Evolutionary conservation across 2,329 filamentous ascomycete species (phyloP).

Genomic region (Bipolaris zeicola): DNA sequence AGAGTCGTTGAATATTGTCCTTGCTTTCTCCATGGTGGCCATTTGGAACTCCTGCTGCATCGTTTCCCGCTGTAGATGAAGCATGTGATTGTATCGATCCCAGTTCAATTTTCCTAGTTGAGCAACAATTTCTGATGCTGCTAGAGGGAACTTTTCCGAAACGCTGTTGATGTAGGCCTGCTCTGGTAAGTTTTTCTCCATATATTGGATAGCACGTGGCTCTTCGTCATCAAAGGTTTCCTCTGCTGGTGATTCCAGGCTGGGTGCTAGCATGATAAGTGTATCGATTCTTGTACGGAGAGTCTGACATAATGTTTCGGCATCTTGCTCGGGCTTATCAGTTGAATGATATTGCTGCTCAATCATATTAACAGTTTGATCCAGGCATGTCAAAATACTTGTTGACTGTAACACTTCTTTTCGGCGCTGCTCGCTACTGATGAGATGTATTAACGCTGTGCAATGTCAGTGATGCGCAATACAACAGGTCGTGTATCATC

Average conservation of each 20-base stretch:
- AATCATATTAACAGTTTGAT: not conserved
- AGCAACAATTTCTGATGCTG: slow-evolving; percentile 1
- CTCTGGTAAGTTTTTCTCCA: slow-evolving; percentile 4
- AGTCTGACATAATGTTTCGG: not conserved
- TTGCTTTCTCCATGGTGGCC: not conserved
- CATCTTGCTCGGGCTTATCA: not conserved
- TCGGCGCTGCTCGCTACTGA: not conserved
- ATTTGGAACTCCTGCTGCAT: not conserved
- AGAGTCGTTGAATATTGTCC: not conserved
- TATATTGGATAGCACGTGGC: slow-evolving; percentile 5
- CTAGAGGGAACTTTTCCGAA: slow-evolving; percentile 9
- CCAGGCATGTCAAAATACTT: not conserved
- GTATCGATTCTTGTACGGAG: slow-evolving; percentile 9
- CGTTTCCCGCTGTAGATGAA: slow-evolving; percentile 7
- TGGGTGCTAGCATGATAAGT: slow-evolving; percentile 9
- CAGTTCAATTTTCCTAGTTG: slow-evolving; percentile 11
- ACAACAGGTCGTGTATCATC: not conserved
- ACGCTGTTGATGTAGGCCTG: slow-evolving; percentile 11
- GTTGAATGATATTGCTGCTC: not conserved
- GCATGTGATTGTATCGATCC: slow-evolving; percentile 12
- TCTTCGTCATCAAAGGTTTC: slow-evolving; percentile 5
- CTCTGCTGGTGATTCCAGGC: slow-evolving; percentile 4
- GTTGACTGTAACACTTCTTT: not conserved
- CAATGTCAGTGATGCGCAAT: not conserved
- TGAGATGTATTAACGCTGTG: not conserved